Conservation (phyloP, 2,329 filamentous ascomycete genomes). For the Aspergillus alliaceus region DNA sequence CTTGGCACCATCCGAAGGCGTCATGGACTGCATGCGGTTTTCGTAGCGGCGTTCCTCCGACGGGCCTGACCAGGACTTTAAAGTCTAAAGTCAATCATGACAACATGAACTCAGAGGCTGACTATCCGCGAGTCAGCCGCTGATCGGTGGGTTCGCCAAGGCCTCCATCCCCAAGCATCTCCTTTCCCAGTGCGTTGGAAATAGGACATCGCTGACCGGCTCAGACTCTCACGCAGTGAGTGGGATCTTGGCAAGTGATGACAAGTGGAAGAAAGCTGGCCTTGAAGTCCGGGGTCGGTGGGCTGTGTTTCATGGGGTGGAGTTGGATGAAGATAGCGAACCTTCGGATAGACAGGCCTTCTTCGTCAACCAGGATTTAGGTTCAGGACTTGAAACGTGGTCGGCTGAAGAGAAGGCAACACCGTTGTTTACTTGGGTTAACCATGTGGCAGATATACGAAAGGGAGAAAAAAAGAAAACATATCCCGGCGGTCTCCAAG, state of each 20-base stretch:
- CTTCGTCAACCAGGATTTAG: neutral
- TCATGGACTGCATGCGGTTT: conserved; percentile 7
- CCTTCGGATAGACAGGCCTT: neutral
- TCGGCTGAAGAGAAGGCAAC: neutral
- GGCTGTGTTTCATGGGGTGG: neutral
- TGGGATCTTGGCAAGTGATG: neutral
- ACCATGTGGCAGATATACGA: neutral
- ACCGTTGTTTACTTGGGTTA: neutral
- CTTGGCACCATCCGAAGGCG: conserved; percentile 10
- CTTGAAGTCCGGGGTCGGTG: neutral
- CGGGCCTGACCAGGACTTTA: neutral
- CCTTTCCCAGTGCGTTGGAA: neutral
- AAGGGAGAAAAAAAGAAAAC: no score
- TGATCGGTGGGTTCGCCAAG: conserved; percentile 14
- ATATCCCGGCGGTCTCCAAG: neutral
- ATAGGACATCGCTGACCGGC: neutral
- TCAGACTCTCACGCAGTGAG: neutral
- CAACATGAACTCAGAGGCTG: conserved; percentile 4
- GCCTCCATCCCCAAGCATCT: neutral
- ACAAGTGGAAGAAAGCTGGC: neutral
- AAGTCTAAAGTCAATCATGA: conserved; percentile 6
- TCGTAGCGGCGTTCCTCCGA: neutral
- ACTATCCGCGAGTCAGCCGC: neutral
- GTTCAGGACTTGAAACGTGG: neutral
- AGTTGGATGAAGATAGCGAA: neutral